Conservation (phyloP, 371 early-diverging fungal genomes). For the Umbelopsis sp. region DNA sequence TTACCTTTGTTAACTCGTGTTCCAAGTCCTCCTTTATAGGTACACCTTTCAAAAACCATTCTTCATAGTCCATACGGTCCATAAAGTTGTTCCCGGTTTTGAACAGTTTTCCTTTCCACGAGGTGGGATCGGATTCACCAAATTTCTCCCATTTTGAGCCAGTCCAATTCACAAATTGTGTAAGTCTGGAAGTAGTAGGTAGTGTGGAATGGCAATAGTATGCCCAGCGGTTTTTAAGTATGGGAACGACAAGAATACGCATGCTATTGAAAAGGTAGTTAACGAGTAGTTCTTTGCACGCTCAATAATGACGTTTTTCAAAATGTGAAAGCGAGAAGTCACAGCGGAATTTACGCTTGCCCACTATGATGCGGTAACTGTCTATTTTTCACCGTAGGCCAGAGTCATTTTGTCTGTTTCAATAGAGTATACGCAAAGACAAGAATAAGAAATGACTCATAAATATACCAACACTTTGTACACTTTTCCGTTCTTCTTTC, state of each 20-base stretch:
- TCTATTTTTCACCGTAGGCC: too few relatives aligned
- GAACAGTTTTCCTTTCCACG: slow-evolving; percentile 67
- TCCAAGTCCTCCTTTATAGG: slow-evolving; percentile 58
- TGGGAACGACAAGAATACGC: slow-evolving; percentile 51
- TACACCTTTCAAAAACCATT: slow-evolving; percentile 79
- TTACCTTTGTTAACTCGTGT: slow-evolving; percentile 47
- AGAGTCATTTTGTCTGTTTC: too few relatives aligned
- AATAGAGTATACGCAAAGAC: too few relatives aligned
- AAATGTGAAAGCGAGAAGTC: not conserved
- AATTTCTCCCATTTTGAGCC: slow-evolving; percentile 68
- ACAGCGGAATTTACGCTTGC: not conserved
- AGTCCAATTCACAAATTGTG: slow-evolving; percentile 58
- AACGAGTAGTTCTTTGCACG: not conserved
- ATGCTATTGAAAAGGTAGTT: slow-evolving; percentile 21
- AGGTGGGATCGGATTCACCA: slow-evolving; percentile 43
- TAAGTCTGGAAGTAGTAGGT: slow-evolving; percentile 49
- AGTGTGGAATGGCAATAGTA: slow-evolving; percentile 55
- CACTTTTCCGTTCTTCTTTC: too few relatives aligned
- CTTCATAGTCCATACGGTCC: slow-evolving; percentile 76
- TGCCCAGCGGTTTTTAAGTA: slow-evolving; percentile 50
- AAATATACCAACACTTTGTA: too few relatives aligned
- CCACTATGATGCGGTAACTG: too few relatives aligned
- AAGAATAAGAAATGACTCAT: too few relatives aligned
- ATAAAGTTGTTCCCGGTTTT: slow-evolving; percentile 66
- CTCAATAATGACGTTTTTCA: not conserved